phyloP scores from a whole-genome alignment of 371 early-diverging fungal species.

The Cokeromyces recurvatus region DNA sequence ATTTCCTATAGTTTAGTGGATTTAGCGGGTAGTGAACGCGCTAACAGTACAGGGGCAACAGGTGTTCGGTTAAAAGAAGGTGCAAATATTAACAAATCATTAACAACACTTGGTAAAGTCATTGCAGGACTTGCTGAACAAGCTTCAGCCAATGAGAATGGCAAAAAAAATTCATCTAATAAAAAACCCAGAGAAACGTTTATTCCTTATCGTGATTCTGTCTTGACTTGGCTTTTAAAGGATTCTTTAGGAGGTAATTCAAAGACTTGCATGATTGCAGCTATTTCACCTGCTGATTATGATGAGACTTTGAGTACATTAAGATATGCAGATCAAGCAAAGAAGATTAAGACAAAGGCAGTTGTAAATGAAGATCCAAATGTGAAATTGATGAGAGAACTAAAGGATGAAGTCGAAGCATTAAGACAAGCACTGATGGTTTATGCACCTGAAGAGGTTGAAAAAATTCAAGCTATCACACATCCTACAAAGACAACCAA shows the following conservation, averaged over 20 bases:
- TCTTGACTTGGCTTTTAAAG: constrained; percentile 88
- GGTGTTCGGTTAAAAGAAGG: constrained; percentile 95
- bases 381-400: constrained; percentile 71
- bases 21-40: constrained; percentile 93
- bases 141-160: constrained; percentile 23
- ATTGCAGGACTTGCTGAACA: constrained; percentile 87
- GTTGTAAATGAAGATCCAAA: constrained; percentile 86
- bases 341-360: constrained; percentile 83
- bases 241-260: constrained; percentile 89
- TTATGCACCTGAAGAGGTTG: constrained; percentile 48
- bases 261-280: constrained; percentile 88
- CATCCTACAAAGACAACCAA: constrained; percentile 5
- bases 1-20: constrained; percentile 64
- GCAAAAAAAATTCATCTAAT: constrained; percentile 23
- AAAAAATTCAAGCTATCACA: constrained; percentile 23
- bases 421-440: constrained; percentile 59
- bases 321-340: constrained; percentile 90
- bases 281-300: constrained; percentile 70
- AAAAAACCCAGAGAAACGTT: constrained; percentile 43
- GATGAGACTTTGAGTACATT: constrained; percentile 90
- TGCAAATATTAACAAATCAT: constrained; percentile 92
- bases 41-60: constrained; percentile 88
- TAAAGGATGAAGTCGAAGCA: constrained; percentile 73
- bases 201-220: constrained; percentile 8
- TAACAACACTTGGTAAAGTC: constrained; percentile 94